phyloP scores from a whole-genome alignment of 106 monocot species.

The Vanilla planifolia region DNA sequence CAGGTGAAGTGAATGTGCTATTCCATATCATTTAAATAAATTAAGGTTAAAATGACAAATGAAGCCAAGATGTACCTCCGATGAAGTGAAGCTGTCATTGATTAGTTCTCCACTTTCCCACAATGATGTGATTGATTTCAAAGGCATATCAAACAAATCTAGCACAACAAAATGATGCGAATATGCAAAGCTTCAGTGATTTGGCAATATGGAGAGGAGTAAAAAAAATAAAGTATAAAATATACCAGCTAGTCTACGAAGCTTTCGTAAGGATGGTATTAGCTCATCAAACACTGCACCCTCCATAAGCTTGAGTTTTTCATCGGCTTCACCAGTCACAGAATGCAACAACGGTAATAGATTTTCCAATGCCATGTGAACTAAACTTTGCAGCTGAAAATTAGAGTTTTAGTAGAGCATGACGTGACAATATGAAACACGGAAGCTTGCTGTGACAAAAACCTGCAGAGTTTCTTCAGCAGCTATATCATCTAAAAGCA shows the following conservation, averaged over 20 bases:
- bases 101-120: slow-evolving; percentile 86
- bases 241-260: slow-evolving; percentile 80
- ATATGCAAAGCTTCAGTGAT: slow-evolving; percentile 4
- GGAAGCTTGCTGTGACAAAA: not conserved
- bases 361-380: slow-evolving; percentile 70
- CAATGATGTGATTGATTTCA: slow-evolving; percentile 64
- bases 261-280: slow-evolving; percentile 60
- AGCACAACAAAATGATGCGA: slow-evolving; percentile 14
- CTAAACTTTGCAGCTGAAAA: slow-evolving; percentile 75
- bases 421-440: not conserved
- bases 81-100: slow-evolving; percentile 63
- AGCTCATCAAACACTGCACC: slow-evolving; percentile 32
- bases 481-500: slow-evolving; percentile 90
- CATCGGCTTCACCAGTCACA: slow-evolving; percentile 24
- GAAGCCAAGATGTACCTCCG: too few species aligned
- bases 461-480: slow-evolving; percentile 98
- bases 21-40: not conserved
- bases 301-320: slow-evolving; percentile 23
- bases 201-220: not conserved
- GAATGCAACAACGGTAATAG: slow-evolving; percentile 56
- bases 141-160: slow-evolving; percentile 88
- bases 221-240: slow-evolving; percentile 14
- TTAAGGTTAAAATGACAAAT: slow-evolving; percentile 1
- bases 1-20: too few species aligned
- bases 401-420: slow-evolving; percentile 5